Base-by-base conservation (phyloP, 345 rosid species). In the Dovyalis caffra region DNA sequence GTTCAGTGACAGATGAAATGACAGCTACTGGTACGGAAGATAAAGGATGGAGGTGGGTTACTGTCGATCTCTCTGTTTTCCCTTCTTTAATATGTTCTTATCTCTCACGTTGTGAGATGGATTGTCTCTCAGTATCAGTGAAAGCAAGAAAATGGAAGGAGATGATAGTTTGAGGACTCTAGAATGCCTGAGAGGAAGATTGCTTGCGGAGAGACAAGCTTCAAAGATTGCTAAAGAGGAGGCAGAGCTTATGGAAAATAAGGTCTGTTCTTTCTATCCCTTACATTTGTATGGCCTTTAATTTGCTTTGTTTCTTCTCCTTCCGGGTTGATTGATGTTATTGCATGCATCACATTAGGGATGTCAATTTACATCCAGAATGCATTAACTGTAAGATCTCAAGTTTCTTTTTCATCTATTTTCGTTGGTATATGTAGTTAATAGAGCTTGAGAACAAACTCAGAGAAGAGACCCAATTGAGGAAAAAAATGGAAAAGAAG, bases 141-240 rank as follows among this genome's bases (percentile, higher is more conserved):
- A 83, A 68, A 47, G 76, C 60, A 64, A 63, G 43, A 90, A 82
- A 61, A 79, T 78, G 72, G 89, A 79, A 67, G 86, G 60, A 62
- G 83, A 79, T 23, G 84, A 76, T 25, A 78, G 85, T 43, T 56
- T 81, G 68, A 88, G 87, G 81, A 91, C 94, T 29, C 51, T 90
- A 56, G 92, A 91, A 76, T 88, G 92, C 77, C 78, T 95, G 38
- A 90, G 97, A 87, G 99, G 97, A 69, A 91, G 95, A 79, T 71
- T 95, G 73, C 86, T 89, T 66, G 93, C 99, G 28, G 97, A 92
- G 82, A 92, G 99, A 76, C 95, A 92, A 77, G 88, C 89, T 77
- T 92, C 99, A 53, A 91, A 74, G 81, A 73, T 72, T 64, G 93
- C 90, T 12, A 92, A 90, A 70, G 84, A 92, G 67, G 90, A 90